Evolutionary conservation across 768 basidiomycete species (phyloP).

Genomic region (Paxillus ammoniavirescens): DNA sequence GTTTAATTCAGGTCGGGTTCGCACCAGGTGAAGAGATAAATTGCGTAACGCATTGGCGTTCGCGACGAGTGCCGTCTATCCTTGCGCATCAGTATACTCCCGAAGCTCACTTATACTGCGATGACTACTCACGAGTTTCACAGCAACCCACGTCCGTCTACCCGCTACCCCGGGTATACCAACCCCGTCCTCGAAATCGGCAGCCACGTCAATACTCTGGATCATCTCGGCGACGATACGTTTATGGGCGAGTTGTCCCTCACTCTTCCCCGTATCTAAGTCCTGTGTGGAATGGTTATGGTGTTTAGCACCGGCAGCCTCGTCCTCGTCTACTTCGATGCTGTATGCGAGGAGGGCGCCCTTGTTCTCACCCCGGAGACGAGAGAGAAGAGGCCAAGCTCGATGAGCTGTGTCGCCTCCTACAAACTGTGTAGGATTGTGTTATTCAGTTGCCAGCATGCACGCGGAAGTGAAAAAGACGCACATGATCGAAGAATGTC

Average conservation of each 20-base stretch:
- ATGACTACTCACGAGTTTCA: constrained; percentile 64
- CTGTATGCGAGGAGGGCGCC: constrained; percentile 82
- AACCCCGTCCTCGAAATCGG: constrained; percentile 68
- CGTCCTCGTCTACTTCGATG: constrained; percentile 74
- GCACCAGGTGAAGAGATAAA: constrained; percentile 57
- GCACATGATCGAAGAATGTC: constrained; percentile 85
- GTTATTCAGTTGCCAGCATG: not conserved
- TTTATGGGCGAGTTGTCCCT: constrained; percentile 44
- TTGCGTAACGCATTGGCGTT: constrained; percentile 58
- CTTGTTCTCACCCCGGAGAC: constrained; percentile 64
- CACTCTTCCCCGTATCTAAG: constrained; percentile 9
- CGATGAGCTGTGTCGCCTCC: constrained; percentile 80
- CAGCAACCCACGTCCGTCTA: constrained; percentile 76
- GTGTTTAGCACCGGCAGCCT: constrained; percentile 36
- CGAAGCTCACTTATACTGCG: not conserved
- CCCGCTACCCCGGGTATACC: constrained; percentile 27
- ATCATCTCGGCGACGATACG: constrained; percentile 74
- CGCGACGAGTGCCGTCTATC: constrained; percentile 67
- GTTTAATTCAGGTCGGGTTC: constrained; percentile 34
- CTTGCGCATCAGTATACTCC: not conserved
- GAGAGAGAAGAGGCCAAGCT: constrained; percentile 60
- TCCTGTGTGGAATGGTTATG: not conserved
- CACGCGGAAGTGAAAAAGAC: constrained; percentile 7
- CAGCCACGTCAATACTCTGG: constrained; percentile 72
- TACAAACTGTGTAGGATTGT: constrained; percentile 60